These are phyloP conservation scores for Cardiospermum halicacabum DNA, from an alignment of 345 rosid genomes.

Conservation along the genomic window DNA sequence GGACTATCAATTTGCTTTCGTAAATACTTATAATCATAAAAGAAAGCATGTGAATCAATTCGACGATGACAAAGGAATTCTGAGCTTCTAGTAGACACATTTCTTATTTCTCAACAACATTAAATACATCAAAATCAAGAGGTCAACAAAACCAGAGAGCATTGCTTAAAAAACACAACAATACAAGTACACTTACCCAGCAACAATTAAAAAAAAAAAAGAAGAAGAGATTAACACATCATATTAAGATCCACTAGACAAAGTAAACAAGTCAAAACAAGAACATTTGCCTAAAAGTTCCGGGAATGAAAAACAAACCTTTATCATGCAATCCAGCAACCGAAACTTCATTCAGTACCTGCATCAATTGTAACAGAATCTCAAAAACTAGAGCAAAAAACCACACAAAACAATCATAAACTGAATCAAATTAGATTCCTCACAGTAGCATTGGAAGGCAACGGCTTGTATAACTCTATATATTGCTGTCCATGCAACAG, in stretches of 20 bases:
- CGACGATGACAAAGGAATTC: neutral
- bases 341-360: slow-evolving; percentile 57
- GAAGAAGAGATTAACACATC: neutral
- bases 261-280: neutral
- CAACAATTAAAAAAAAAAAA: neutral
- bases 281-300: neutral
- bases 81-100: neutral
- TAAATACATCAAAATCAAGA: neutral
- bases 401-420: slow-evolving; percentile 1
- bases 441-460: slow-evolving; percentile 70
- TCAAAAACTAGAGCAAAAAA: neutral
- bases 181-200: neutral
- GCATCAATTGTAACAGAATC: slow-evolving; percentile 25
- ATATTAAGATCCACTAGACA: neutral
- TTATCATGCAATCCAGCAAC: slow-evolving; percentile 92
- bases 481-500: slow-evolving; percentile 89
- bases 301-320: slow-evolving; percentile 39
- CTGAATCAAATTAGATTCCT: slow-evolving; percentile 20
- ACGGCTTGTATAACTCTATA: slow-evolving; percentile 70
- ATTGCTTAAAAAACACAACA: neutral
- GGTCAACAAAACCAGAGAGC: neutral
- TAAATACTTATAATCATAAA: neutral
- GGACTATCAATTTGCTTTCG: neutral
- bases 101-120: neutral
- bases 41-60: slow-evolving; percentile 1